Base-by-base conservation (phyloP, 2,329 filamentous ascomycete genomes). In the Fusarium sp. region DNA sequence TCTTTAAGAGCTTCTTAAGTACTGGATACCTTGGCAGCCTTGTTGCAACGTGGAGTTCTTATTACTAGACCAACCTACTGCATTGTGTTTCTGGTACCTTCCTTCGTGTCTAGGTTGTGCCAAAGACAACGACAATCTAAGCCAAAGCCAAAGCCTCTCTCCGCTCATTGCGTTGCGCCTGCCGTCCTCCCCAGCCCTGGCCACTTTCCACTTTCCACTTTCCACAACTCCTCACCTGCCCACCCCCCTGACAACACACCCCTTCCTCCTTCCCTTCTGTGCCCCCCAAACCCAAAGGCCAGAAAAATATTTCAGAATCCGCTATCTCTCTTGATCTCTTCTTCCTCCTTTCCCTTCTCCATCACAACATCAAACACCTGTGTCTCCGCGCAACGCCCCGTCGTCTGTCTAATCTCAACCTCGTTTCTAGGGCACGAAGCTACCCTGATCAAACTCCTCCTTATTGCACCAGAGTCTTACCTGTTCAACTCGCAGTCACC, bases 401-500 rank as follows among this genome's bases (percentile, higher is more conserved):
- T 72, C 80, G 80, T 82, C 79, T 81, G 80, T 81, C 80, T 77
- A 78, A 75, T 75, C 71, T 72, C 71, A 74, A 79, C 77, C 73
- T 74, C 73, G 77, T 82, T 81, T 89, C 91, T 94, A 94, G 92
- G 92, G 92, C 92, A 93, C 91, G 83, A 88, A 94, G 92, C 92
- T 92, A 94, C 92, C 92, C 92, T 94, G 85, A 82, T 81, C 76
- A 77, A 80, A 75, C 75, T 75, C 77, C 78, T 77, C 78, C 78
- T 87, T 84, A 86, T 89, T 90, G 86, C 88, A 87, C 86, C 89
- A 91, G 89, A 92, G 90, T 91, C 85, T 85, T 87, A 86, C 72
- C 71, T 72, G 64, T 73, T 64, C 74, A 75, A 77, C 75, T 72
- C 77, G 73, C 71, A 82, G 77, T 80, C 72, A 71, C 74, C 77